A percentile compares a stretch with the other conserved stretches of the same genome.
These are phyloP conservation scores for Mycosphaerella sp. DNA, from an alignment of 2,329 filamentous ascomycete genomes.

Conservation along the genomic window DNA sequence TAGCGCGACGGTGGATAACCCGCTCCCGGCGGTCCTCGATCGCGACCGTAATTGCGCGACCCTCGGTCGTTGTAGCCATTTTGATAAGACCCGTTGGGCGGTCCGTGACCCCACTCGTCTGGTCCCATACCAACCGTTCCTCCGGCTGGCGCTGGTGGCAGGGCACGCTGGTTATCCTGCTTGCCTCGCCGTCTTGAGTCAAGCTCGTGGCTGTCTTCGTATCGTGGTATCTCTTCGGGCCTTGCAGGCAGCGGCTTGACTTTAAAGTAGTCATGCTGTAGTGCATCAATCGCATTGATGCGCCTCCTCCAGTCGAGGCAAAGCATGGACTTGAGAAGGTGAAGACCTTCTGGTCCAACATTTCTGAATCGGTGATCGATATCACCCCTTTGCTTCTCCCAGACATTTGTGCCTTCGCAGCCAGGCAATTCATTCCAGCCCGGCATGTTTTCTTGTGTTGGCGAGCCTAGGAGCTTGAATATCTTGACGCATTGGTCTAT, in stretches of 20 bases:
- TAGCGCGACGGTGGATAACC: slow-evolving; percentile 20
- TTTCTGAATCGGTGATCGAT: slow-evolving; percentile 64
- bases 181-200: slow-evolving; percentile 72
- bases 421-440: slow-evolving; percentile 80
- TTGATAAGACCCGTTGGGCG: slow-evolving; percentile 27
- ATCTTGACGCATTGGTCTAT: slow-evolving; percentile 86
- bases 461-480: slow-evolving; percentile 85
- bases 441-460: slow-evolving; percentile 87
- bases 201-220: slow-evolving; percentile 94
- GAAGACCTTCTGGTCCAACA: slow-evolving; percentile 60
- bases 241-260: slow-evolving; percentile 69
- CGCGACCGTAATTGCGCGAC: slow-evolving; percentile 25
- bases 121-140: slow-evolving; percentile 74
- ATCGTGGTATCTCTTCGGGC: slow-evolving; percentile 80
- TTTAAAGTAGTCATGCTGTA: slow-evolving; percentile 88
- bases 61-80: slow-evolving; percentile 28
- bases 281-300: slow-evolving; percentile 87
- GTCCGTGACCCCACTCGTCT: slow-evolving; percentile 53
- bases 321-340: slow-evolving; percentile 73
- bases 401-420: slow-evolving; percentile 65
- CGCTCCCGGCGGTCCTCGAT: slow-evolving; percentile 35
- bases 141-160: slow-evolving; percentile 86
- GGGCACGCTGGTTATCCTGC: slow-evolving; percentile 73
- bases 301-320: slow-evolving; percentile 83
- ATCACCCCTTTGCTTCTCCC: slow-evolving; percentile 55